Evolutionary conservation across 208 protist species (phyloP), one percentile per base, ranked within the genome.

Genomic region (Wallacemonas sp.): DNA sequence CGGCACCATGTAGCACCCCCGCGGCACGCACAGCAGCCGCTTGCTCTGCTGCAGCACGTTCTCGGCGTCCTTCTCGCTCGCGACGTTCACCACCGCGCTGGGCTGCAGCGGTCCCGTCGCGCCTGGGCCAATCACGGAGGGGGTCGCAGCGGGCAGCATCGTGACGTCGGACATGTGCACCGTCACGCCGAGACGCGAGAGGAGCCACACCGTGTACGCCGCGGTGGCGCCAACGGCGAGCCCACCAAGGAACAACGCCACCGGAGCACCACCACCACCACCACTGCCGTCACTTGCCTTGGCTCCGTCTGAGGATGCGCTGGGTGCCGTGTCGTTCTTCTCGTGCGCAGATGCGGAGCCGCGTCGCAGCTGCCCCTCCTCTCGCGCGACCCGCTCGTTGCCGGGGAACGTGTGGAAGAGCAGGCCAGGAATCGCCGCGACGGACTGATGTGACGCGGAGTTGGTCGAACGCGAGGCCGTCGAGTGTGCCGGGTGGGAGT

Each of bases 201-300:
- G 72, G n/a, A 78, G n/a, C 78, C 78, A 84, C 6, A 66, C 69
- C 16, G 76, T 52, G 64, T 76, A 84, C 23, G 56, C 54, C 21
- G 38, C 33, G 23, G 56, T 60, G 0, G 61, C 74, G 23, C 70
- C 74, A 14, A 48, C 29, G 1, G 65, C 32, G 16, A 84, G 63
- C n/a, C 78, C 78, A 34, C 78, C 78, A 30, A 80, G 41, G 57
- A 84, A 84, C 12, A 80, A 9, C 39, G 19, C 44, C 29, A 46
- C 52, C 4, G 23, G 24, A 5, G 9, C n/a, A n/a, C n/a, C n/a
- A n/a, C n/a, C n/a, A n/a, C n/a, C n/a, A n/a, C n/a, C n/a, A n/a
- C n/a, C n/a, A n/a, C n/a, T n/a, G n/a, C n/a, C n/a, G n/a, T n/a
- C n/a, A n/a, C n/a, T n/a, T n/a, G n/a, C n/a, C n/a, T n/a, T n/a